Conservation (phyloP, 116 monocot species). For the Papilionanthe hybrid region DNA sequence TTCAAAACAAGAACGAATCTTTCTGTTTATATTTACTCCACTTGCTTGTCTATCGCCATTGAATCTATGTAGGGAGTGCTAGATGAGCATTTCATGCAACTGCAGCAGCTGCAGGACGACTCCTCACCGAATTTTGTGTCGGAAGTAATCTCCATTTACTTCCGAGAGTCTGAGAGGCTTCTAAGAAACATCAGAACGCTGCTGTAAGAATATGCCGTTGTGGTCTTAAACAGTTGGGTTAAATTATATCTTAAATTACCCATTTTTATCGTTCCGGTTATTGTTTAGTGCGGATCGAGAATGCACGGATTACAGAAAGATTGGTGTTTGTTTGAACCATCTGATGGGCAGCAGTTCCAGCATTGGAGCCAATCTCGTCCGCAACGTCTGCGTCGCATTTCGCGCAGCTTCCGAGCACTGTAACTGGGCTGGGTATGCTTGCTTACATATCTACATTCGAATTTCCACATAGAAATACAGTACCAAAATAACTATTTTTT, state of each 20-base stretch:
- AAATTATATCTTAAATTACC: neutral
- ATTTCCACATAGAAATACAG: neutral
- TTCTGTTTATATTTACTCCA: neutral
- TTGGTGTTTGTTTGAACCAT: conserved; percentile 31
- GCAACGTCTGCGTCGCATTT: conserved; percentile 30
- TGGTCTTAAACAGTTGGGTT: neutral
- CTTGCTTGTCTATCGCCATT: neutral
- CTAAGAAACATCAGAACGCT: conserved; percentile 20
- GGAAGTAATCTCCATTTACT: conserved; percentile 43
- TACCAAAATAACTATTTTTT: too few species aligned
- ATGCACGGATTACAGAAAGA: conserved; percentile 28
- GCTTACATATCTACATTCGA: too few species aligned
- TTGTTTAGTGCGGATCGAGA: conserved; percentile 23
- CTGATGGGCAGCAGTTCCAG: conserved; percentile 50
- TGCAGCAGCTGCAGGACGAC: conserved; percentile 43
- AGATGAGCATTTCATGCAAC: conserved; percentile 45
- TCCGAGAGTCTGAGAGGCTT: conserved; percentile 34
- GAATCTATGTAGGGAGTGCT: conserved; percentile 27
- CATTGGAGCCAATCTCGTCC: conserved; percentile 32
- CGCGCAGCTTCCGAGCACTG: conserved; percentile 28
- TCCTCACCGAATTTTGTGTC: conserved; percentile 32
- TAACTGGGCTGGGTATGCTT: conserved; percentile 24
- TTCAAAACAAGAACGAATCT: neutral
- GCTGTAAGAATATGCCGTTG: conserved; percentile 6
- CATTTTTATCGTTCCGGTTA: neutral